phyloP scores from a whole-genome alignment of 805 yeast genomes.

The Starmera quercuum region DNA sequence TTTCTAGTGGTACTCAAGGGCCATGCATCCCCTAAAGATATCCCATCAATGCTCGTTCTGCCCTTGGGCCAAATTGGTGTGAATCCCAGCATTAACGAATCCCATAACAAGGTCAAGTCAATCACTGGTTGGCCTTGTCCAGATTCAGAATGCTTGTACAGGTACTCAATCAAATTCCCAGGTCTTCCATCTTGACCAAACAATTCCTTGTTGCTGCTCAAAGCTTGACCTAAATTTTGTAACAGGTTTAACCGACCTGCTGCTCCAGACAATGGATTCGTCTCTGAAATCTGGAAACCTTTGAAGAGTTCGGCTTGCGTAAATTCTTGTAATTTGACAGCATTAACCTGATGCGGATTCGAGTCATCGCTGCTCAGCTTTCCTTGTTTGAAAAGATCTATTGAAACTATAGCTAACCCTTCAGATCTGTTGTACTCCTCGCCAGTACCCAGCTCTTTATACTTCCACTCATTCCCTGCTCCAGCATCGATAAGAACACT shows the following conservation, averaged over 20 bases:
- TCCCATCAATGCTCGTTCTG: slow-evolving; percentile 41
- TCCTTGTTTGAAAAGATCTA: slow-evolving; percentile 46
- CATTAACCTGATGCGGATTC: slow-evolving; percentile 36
- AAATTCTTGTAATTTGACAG: slow-evolving; percentile 28
- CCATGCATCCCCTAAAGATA: slow-evolving; percentile 61
- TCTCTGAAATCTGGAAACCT: slow-evolving; percentile 40
- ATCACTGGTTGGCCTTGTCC: slow-evolving; percentile 15
- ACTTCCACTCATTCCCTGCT: slow-evolving; percentile 55
- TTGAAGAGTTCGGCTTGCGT: slow-evolving; percentile 25
- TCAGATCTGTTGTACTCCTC: slow-evolving; percentile 39
- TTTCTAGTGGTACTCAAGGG: slow-evolving; percentile 27
- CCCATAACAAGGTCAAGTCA: slow-evolving; percentile 45
- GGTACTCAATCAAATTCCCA: slow-evolving; percentile 46
- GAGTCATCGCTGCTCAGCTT: slow-evolving; percentile 29
- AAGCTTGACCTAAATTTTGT: slow-evolving; percentile 39
- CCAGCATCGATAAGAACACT: slow-evolving; percentile 64
- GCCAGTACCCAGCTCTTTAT: slow-evolving; percentile 28
- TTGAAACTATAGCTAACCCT: slow-evolving; percentile 57
- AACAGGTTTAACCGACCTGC: slow-evolving; percentile 45
- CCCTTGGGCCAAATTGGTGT: slow-evolving; percentile 58
- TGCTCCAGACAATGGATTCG: slow-evolving; percentile 45
- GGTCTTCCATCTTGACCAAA: slow-evolving; percentile 43
- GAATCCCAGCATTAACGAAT: slow-evolving; percentile 46
- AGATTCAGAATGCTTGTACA: slow-evolving; percentile 18
- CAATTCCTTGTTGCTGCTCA: slow-evolving; percentile 28